Conservation (phyloP, 805 yeast genomes). For the Starmerella riodocensis region DNA sequence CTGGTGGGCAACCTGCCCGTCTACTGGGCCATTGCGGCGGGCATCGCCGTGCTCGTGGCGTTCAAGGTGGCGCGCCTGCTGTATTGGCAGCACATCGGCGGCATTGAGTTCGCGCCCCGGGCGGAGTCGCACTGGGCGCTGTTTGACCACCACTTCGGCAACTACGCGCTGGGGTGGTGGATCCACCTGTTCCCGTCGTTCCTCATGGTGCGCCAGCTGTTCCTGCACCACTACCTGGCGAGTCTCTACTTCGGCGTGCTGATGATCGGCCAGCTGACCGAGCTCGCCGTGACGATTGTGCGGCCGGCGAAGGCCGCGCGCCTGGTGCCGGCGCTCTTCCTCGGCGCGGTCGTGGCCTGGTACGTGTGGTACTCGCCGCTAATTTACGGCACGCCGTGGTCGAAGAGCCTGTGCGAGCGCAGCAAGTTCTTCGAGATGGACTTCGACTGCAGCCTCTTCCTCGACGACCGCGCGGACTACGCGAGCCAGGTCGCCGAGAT, state of each 20-base stretch:
- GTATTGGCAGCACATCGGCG: constrained; percentile 29
- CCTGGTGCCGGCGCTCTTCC: constrained; percentile 36
- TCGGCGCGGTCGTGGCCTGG: constrained; percentile 39
- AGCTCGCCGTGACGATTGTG: constrained; percentile 24
- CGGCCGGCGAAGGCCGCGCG: constrained; percentile 20
- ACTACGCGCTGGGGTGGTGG: constrained; percentile 43
- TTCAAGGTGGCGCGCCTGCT: constrained; percentile 25
- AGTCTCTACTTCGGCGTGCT: constrained; percentile 78
- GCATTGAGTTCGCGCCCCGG: constrained; percentile 3
- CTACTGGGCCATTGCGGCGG: constrained; percentile 36
- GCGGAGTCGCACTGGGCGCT: constrained; percentile 22
- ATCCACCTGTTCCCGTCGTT: constrained; percentile 47
- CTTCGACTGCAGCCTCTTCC: constrained; percentile 59
- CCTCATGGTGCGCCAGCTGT: constrained; percentile 84
- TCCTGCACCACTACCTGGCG: constrained; percentile 87
- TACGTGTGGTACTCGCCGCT: constrained; percentile 57
- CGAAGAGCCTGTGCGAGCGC: constrained; percentile 47
- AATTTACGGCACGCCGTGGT: constrained; percentile 72
- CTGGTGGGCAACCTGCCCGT: constrained; percentile 51
- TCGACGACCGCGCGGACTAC: constrained; percentile 24
- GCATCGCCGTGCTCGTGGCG: constrained; percentile 23
- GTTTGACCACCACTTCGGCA: constrained; percentile 30
- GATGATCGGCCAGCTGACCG: constrained; percentile 50
- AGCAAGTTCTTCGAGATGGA: constrained; percentile 72
- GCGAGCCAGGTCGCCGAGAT: constrained; percentile 16